Conservation (phyloP, 495 filamentous ascomycete genomes). For the Penicillium cataractarum region DNA sequence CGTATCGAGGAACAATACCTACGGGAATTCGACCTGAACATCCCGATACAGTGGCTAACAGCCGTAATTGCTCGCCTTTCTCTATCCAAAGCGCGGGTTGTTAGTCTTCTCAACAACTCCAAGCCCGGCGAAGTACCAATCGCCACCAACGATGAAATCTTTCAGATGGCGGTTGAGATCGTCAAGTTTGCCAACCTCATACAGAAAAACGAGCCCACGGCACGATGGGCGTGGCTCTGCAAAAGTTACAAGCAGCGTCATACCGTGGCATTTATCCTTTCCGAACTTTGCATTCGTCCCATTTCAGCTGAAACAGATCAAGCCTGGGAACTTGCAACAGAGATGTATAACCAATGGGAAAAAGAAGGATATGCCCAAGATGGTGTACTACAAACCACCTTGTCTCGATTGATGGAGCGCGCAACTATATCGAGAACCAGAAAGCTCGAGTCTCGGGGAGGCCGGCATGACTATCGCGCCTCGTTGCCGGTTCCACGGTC, state of each 20-base stretch:
- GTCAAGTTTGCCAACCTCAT: slow-evolving; percentile 67
- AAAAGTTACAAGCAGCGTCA: slow-evolving; percentile 79
- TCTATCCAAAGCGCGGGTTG: slow-evolving; percentile 65
- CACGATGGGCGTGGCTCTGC: slow-evolving; percentile 78
- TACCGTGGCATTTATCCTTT: slow-evolving; percentile 67
- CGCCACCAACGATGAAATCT: slow-evolving; percentile 60
- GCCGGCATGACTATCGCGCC: background rate
- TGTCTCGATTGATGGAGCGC: slow-evolving; percentile 46
- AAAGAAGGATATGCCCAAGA: slow-evolving; percentile 47
- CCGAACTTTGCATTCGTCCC: slow-evolving; percentile 68
- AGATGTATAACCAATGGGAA: slow-evolving; percentile 53
- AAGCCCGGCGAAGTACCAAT: background rate
- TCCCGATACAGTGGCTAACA: slow-evolving; percentile 69
- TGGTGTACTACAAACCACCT: slow-evolving; percentile 66
- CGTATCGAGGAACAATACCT: slow-evolving; percentile 62
- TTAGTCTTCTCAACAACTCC: slow-evolving; percentile 1
- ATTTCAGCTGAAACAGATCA: slow-evolving; percentile 64
- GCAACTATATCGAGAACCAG: background rate
- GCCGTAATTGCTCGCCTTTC: slow-evolving; percentile 66
- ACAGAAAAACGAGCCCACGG: slow-evolving; percentile 59
- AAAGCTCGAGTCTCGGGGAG: background rate
- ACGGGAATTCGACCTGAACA: slow-evolving; percentile 55
- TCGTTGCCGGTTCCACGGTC: background rate
- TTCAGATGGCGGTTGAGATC: slow-evolving; percentile 56
- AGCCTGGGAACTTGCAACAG: slow-evolving; percentile 70